Evolutionary conservation across 2,329 filamentous ascomycete genomes (phyloP), one percentile per base, ranked within the genome.

Genomic region (Aspergillus sp.): DNA sequence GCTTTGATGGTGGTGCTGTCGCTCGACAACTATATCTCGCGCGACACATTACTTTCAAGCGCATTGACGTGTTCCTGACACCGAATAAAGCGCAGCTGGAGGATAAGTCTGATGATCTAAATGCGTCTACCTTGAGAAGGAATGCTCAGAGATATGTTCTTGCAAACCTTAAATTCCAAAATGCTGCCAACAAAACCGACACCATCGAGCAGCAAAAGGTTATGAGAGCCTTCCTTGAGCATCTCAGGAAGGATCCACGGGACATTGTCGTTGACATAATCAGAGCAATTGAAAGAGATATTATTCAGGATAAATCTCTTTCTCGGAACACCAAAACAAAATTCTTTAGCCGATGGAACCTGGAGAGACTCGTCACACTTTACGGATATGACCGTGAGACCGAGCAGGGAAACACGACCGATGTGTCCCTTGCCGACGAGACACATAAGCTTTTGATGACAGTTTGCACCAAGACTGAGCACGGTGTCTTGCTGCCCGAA

Each of bases 71-170:
- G 52, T 96, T 96, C 65, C 84, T 99, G 52, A 87, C 88, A 45
- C 81, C 93, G n/a, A 83, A 85, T 53, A 84, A 79, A 62, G 72
- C 75, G 15, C 74, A 71, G 43, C 55, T 66, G 49, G 82, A 85
- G 47, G 82, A 86, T 33, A 79, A 79, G 1, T 76, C 82, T 2
- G 89, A 90, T 65, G 87, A 91, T 56, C 75, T 79, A 6, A 83
- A 85, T 60, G 89, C 87, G 66, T 90, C 92, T 2, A 93, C 92
- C 7, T 83, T 96, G 17, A 84, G 95, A 53, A 91, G 90, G 2
- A 91, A 93, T 68, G 90, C 93, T 8, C 82, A 96, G 54, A 85
- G 89, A 41, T 93, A 96, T 72, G 79, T 97, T 35, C 77, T 97
- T 59, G 86, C 88, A 23, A 87, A 91, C 62, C 78, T 99, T 61